phyloP scores from a whole-genome alignment of 768 basidiomycete species.

The Macrolepiota fuliginosa region DNA sequence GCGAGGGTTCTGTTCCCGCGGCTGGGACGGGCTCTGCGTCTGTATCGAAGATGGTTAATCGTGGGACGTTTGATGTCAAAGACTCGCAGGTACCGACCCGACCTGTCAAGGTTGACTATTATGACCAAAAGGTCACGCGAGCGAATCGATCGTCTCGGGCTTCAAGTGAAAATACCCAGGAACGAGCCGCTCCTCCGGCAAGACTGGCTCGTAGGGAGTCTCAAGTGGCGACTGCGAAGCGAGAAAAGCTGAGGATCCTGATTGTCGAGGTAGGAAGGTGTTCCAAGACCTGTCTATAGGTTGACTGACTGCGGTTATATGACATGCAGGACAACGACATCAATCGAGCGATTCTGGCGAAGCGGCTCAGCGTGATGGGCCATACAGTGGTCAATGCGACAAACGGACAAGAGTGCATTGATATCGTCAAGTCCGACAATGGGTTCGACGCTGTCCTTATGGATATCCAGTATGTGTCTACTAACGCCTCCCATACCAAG shows the following conservation, averaged over 20 bases:
- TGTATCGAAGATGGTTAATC: neutral
- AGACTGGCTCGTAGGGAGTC: neutral
- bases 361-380: conserved; percentile 63
- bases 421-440: conserved; percentile 52
- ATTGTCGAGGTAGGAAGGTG: conserved; percentile 59
- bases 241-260: conserved; percentile 42
- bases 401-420: conserved; percentile 76
- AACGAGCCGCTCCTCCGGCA: neutral
- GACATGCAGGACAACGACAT: conserved; percentile 63
- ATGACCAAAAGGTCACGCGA: conserved; percentile 14
- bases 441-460: conserved; percentile 75
- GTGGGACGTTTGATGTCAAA: conserved; percentile 22
- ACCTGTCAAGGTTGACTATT: conserved; percentile 34
- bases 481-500: neutral
- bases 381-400: conserved; percentile 63
- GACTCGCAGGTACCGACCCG: conserved; percentile 29
- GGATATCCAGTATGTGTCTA: conserved; percentile 69
- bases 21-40: neutral
- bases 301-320: neutral
- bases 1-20: neutral
- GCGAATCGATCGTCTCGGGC: neutral
- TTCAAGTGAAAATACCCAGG: neutral
- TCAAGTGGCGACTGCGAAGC: conserved; percentile 1
- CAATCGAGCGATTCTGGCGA: conserved; percentile 68
- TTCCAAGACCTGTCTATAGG: neutral